phyloP scores from a whole-genome alignment of 1,139 yeast species.

The Blastobotrys malaysiensis region DNA sequence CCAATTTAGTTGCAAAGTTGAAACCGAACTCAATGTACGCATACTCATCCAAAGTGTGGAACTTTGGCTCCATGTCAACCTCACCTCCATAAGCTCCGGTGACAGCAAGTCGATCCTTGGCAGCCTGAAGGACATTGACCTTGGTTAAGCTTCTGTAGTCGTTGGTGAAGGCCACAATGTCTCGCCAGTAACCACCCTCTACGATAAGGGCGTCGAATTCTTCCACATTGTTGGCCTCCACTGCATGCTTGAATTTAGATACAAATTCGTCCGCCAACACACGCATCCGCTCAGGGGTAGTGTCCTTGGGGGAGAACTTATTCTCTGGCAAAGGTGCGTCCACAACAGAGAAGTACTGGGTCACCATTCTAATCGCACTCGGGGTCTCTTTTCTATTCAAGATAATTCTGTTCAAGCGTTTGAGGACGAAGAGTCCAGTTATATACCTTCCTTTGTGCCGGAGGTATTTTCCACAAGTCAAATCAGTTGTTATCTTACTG shows the following conservation, averaged over 20 bases:
- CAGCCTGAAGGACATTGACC: slow-evolving; percentile 19
- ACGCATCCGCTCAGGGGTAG: slow-evolving; percentile 7
- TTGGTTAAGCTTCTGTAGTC: slow-evolving; percentile 20
- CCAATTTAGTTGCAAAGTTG: slow-evolving; percentile 14
- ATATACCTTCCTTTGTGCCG: background rate
- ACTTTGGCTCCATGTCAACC: slow-evolving; percentile 10
- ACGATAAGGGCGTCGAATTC: slow-evolving; percentile 16
- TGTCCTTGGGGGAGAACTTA: slow-evolving; percentile 9
- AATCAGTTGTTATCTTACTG: background rate
- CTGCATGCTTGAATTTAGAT: slow-evolving; percentile 15
- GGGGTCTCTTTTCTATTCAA: too few relatives aligned
- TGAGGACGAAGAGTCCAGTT: background rate
- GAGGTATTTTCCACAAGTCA: background rate
- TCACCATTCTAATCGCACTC: slow-evolving; percentile 1
- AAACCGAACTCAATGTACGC: slow-evolving; percentile 15
- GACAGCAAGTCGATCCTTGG: slow-evolving; percentile 13
- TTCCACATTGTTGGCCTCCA: slow-evolving; percentile 10
- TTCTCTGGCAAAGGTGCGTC: slow-evolving; percentile 12
- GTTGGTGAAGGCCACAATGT: slow-evolving; percentile 19
- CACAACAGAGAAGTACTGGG: slow-evolving; percentile 11
- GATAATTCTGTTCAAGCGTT: background rate
- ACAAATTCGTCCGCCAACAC: slow-evolving; percentile 12
- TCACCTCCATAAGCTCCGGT: slow-evolving; percentile 12
- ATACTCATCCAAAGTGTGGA: slow-evolving; percentile 13
- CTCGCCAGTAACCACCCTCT: slow-evolving; percentile 20